Conservation (phyloP, 2,329 filamentous ascomycete species). For the Pseudopyrenochaeta lycopersici region DNA sequence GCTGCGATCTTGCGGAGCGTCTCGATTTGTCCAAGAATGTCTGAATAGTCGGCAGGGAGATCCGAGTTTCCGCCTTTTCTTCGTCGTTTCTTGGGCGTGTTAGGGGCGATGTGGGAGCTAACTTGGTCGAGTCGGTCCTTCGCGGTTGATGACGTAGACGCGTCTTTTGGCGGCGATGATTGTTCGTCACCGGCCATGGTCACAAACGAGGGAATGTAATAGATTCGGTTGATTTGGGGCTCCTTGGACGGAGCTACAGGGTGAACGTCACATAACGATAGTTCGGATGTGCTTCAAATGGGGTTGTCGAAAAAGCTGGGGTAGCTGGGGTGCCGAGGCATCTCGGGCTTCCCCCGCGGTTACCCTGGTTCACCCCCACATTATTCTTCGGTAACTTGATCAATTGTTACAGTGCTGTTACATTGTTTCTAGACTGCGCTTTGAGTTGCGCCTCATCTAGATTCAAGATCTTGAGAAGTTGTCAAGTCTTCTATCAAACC, state of each 20-base stretch:
- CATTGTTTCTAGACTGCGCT: too few species aligned
- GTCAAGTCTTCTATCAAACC: background rate
- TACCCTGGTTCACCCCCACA: too few species aligned
- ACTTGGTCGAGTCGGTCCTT: slow-evolving; percentile 59
- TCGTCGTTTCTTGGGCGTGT: slow-evolving; percentile 48
- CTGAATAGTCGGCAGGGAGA: slow-evolving; percentile 68
- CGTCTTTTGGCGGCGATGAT: slow-evolving; percentile 20
- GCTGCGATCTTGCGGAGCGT: slow-evolving; percentile 62
- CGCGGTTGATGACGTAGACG: slow-evolving; percentile 41
- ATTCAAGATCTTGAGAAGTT: background rate
- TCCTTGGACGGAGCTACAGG: slow-evolving; percentile 20
- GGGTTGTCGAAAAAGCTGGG: slow-evolving; percentile 18
- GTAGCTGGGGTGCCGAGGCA: slow-evolving; percentile 40
- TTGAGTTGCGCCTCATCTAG: too few species aligned
- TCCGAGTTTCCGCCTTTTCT: slow-evolving; percentile 49
- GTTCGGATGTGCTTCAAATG: background rate
- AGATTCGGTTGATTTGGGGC: background rate
- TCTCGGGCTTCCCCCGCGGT: slow-evolving; percentile 27
- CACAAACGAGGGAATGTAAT: background rate
- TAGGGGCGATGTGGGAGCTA: slow-evolving; percentile 53
- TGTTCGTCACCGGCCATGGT: slow-evolving; percentile 37
- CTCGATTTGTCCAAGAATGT: slow-evolving; percentile 66
- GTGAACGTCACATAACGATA: slow-evolving; percentile 28
- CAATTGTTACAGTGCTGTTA: too few species aligned
- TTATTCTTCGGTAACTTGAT: too few species aligned